These are phyloP conservation scores for Mycosphaerella sp. DNA, from an alignment of 2,329 filamentous ascomycete species.

Conservation along the genomic window DNA sequence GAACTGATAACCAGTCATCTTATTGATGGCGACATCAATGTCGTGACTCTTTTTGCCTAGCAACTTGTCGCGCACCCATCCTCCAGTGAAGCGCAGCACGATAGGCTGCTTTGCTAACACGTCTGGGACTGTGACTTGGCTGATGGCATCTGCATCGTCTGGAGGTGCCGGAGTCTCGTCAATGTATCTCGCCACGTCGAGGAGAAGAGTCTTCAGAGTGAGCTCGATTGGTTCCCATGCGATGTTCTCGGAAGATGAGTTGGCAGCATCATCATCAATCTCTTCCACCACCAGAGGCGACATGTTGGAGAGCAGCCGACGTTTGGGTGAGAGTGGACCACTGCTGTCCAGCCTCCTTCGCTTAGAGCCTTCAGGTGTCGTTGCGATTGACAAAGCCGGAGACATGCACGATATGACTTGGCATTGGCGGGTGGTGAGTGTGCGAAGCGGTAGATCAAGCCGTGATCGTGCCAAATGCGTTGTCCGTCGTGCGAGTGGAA, in stretches of 20 bases:
- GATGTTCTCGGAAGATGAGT: constrained; percentile 45
- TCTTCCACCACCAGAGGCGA: constrained; percentile 30
- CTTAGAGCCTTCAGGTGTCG: constrained; percentile 28
- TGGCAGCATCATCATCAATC: constrained; percentile 24
- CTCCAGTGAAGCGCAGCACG: constrained; percentile 71
- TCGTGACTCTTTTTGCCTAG: constrained; percentile 67
- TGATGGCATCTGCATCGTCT: constrained; percentile 14
- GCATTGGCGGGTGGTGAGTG: constrained; percentile 18
- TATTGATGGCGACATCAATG: constrained; percentile 79
- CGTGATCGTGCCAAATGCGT: constrained; percentile 15
- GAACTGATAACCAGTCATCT: constrained; percentile 74
- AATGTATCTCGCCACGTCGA: constrained; percentile 72
- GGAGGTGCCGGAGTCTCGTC: constrained; percentile 38
- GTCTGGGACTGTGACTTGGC: constrained; percentile 37
- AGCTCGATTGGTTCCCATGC: constrained; percentile 56
- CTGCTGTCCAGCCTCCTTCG: constrained; percentile 22
- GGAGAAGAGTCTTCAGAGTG: constrained; percentile 65
- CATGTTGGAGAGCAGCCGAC: constrained; percentile 23
- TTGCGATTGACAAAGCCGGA: constrained; percentile 24
- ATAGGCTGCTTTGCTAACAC: constrained; percentile 42
- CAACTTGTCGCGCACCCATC: constrained; percentile 82
- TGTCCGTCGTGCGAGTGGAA: constrained; percentile 15
- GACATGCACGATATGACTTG: constrained; percentile 26
- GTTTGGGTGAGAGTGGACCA: constrained; percentile 7
- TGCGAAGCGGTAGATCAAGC: constrained; percentile 3